phyloP scores from a whole-genome alignment of 805 yeast genomes.

The Candida ficus region DNA sequence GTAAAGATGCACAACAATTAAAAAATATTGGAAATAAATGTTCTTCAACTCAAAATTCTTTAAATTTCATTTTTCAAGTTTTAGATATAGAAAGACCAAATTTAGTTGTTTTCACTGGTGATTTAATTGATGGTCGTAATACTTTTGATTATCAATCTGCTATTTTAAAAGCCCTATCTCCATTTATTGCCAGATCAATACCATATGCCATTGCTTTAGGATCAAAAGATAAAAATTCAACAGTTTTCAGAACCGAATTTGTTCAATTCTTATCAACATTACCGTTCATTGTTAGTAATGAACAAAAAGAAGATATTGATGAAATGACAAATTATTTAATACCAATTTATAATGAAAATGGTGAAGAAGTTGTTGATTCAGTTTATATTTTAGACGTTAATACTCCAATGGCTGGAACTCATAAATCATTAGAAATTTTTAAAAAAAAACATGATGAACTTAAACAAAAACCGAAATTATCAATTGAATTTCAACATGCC shows the following conservation, averaged over 20 bases:
- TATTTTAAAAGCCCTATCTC: conserved; percentile 50
- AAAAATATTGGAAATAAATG: conserved; percentile 25
- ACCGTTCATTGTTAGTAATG: neutral
- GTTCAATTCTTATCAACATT: neutral
- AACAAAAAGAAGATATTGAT: conserved; percentile 34
- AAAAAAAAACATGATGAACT: conserved; percentile 11
- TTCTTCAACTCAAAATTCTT: conserved; percentile 49
- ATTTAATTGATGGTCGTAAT: neutral
- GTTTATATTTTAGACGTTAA: conserved; percentile 45
- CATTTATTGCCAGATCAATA: conserved; percentile 44
- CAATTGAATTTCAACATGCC: conserved; percentile 63
- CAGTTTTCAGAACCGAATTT: conserved; percentile 10
- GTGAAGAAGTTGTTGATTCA: conserved; percentile 16
- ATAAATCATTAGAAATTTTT: too few relatives aligned
- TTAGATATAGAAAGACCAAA: conserved; percentile 55
- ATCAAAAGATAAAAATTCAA: conserved; percentile 54
- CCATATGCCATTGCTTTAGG: conserved; percentile 63
- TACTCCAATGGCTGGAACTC: too few relatives aligned
- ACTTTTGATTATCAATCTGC: conserved; percentile 47
- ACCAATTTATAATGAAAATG: conserved; percentile 31
- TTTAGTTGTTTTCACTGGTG: conserved; percentile 47
- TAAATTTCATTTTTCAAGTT: conserved; percentile 44
- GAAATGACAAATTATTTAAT: conserved; percentile 45
- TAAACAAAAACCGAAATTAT: conserved; percentile 27
- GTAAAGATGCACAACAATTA: neutral